Percentiles rank a stretch among this genome's conserved stretches.
These are phyloP conservation scores for Xylaria cubensis DNA, from an alignment of 495 filamentous ascomycete genomes.

Conservation along the genomic window DNA sequence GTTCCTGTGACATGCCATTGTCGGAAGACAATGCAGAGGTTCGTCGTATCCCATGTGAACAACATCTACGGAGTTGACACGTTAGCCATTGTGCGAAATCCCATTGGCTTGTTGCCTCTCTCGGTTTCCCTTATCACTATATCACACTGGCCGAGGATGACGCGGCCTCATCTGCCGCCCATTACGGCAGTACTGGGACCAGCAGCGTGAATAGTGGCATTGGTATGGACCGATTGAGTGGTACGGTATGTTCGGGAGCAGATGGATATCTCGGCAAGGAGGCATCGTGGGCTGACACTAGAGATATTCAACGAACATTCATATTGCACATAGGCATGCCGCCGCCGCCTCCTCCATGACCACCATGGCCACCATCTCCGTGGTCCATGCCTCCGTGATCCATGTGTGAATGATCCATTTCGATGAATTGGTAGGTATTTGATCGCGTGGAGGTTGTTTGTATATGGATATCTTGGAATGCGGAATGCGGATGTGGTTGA, in stretches of 20 bases:
- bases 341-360: conserved; percentile 37
- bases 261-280: conserved; percentile 3
- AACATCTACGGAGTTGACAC: conserved; percentile 75
- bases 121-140: background rate
- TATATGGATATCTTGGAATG: conserved; percentile 1
- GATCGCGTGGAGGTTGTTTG: background rate
- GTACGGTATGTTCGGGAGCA: conserved; percentile 6
- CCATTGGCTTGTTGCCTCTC: background rate
- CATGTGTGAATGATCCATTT: conserved; percentile 37
- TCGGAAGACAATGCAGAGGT: conserved; percentile 95
- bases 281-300: background rate
- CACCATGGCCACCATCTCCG: conserved; percentile 58
- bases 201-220: background rate
- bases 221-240: background rate
- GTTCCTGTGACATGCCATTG: conserved; percentile 83
- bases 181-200: background rate
- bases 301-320: conserved; percentile 65
- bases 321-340: conserved; percentile 69
- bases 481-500: background rate
- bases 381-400: conserved; percentile 62
- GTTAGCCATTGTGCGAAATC: conserved; percentile 6
- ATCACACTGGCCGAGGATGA: conserved; percentile 7
- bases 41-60: conserved; percentile 90
- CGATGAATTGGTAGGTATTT: conserved; percentile 1
- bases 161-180: background rate